A percentile compares a stretch with the other conserved stretches of the same genome.
Evolutionary conservation across 2,329 filamentous ascomycete genomes (phyloP).

Genomic region (Pestalotiopsis sp.): DNA sequence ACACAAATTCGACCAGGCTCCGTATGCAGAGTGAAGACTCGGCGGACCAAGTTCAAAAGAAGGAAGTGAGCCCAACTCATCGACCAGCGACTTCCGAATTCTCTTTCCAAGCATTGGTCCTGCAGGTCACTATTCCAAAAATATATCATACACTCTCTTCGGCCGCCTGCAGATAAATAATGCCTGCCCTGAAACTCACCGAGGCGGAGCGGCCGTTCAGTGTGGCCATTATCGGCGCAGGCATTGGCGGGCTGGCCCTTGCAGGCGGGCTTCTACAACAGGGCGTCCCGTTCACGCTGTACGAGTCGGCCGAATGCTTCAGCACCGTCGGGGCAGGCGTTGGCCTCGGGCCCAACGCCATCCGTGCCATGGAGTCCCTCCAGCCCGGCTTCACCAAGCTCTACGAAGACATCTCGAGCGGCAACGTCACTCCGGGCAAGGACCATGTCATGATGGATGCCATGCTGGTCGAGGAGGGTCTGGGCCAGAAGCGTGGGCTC

Average conservation of each 20-base stretch:
- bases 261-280: conserved; percentile 28
- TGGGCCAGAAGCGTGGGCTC: conserved; percentile 36
- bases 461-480: conserved; percentile 36
- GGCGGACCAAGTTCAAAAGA: background rate
- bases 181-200: background rate
- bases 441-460: conserved; percentile 41
- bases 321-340: conserved; percentile 30
- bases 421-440: conserved; percentile 36
- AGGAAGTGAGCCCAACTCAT: background rate
- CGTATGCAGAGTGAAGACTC: background rate
- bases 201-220: conserved; percentile 11
- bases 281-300: conserved; percentile 25
- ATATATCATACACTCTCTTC: background rate
- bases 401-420: conserved; percentile 38
- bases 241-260: conserved; percentile 27
- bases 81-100: background rate
- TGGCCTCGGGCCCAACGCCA: conserved; percentile 39
- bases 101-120: background rate
- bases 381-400: conserved; percentile 34
- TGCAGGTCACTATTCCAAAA: background rate
- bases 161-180: background rate
- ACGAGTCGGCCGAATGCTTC: conserved; percentile 24
- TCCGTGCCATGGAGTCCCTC: conserved; percentile 41
- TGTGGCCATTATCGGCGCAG: conserved; percentile 28
- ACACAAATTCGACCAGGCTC: background rate